phyloP scores from a whole-genome alignment of 371 early-diverging fungal species.

The Smittium culicis region DNA sequence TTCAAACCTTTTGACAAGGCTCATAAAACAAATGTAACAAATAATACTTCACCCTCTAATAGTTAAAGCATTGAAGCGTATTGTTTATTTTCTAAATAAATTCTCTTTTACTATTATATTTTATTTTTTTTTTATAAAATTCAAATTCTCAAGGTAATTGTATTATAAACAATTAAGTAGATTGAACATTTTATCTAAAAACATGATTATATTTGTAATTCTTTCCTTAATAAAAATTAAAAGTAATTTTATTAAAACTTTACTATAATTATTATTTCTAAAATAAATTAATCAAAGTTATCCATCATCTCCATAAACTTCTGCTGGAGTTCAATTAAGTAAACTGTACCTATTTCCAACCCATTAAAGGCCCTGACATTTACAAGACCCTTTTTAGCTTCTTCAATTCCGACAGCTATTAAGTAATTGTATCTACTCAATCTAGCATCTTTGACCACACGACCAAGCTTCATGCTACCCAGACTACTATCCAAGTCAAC shows the following conservation, averaged over 20 bases:
- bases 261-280: background rate
- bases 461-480: conserved; percentile 60
- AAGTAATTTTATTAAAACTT: too few relatives aligned
- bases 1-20: conserved; percentile 15
- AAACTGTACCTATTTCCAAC: conserved; percentile 16
- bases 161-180: background rate
- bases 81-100: too few relatives aligned
- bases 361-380: conserved; percentile 22
- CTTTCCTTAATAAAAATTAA: background rate
- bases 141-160: background rate
- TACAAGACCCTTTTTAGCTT: conserved; percentile 18
- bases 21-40: background rate
- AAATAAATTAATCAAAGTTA: conserved; percentile 13
- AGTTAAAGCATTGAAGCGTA: too few relatives aligned
- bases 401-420: conserved; percentile 29
- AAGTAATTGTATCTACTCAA: conserved; percentile 27
- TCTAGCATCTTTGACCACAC: conserved; percentile 76
- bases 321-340: conserved; percentile 15
- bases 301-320: conserved; percentile 23
- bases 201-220: background rate
- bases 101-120: too few relatives aligned
- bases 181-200: background rate
- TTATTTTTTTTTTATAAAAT: background rate
- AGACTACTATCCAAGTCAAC: conserved; percentile 60
- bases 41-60: conserved; percentile 4